Evolutionary conservation across 371 early-diverging fungal species (phyloP).

Genomic region (Capillidium rhysosporum): DNA sequence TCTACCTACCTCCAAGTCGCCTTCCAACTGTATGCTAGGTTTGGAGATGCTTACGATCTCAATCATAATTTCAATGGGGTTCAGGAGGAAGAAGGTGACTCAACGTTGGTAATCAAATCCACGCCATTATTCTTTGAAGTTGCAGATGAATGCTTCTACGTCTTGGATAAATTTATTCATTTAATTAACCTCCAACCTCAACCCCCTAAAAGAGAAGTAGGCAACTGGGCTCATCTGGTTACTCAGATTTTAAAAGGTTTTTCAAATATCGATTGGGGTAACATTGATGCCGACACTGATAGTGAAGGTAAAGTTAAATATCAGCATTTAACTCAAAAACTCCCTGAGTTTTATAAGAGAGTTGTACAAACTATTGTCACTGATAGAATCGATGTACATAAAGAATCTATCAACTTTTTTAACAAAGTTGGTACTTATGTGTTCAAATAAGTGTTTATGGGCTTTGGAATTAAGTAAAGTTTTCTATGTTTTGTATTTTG

Average conservation of each 20-base stretch:
- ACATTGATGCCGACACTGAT: background rate
- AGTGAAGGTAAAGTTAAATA: background rate
- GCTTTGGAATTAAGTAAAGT: too few relatives aligned
- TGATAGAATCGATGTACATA: background rate
- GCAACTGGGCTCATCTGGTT: conserved; percentile 1
- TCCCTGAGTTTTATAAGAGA: background rate
- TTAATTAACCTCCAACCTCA: background rate
- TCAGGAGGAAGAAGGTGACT: too few relatives aligned
- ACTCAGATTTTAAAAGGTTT: background rate
- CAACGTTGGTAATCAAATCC: too few relatives aligned
- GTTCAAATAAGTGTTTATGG: too few relatives aligned
- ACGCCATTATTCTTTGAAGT: background rate
- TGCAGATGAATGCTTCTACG: background rate
- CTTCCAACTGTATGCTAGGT: conserved; percentile 18
- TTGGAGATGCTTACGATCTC: conserved; percentile 18
- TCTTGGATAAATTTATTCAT: background rate
- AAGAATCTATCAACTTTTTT: background rate
- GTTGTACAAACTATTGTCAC: background rate
- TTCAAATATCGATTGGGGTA: background rate
- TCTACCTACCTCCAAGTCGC: conserved; percentile 19
- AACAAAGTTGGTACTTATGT: background rate
- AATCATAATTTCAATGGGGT: too few relatives aligned
- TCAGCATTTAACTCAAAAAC: background rate
- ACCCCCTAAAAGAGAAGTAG: background rate
- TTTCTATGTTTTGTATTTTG: too few relatives aligned